These are phyloP conservation scores for Coprinellus micaceus DNA, from an alignment of 768 basidiomycete genomes.

Conservation along the genomic window DNA sequence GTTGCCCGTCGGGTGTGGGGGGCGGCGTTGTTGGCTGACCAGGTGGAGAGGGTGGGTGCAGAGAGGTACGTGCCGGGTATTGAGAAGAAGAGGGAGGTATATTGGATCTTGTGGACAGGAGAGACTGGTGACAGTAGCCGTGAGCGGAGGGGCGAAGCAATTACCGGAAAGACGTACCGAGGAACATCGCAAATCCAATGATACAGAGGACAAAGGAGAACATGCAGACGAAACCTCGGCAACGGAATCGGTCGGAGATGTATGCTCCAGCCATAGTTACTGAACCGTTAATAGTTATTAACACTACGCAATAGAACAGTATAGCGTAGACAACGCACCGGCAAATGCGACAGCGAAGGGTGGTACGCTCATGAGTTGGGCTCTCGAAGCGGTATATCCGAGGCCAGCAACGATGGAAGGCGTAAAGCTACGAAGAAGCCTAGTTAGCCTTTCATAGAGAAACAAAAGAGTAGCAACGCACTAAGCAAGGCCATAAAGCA, in stretches of 20 bases:
- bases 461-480: conserved; percentile 23
- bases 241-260: conserved; percentile 50
- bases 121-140: conserved; percentile 23
- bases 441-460: not conserved
- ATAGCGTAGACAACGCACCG: conserved; percentile 28
- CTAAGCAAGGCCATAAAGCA: conserved; percentile 49
- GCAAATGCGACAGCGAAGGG: conserved; percentile 51
- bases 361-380: conserved; percentile 62
- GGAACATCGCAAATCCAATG: conserved; percentile 55
- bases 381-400: conserved; percentile 49
- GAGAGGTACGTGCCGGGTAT: conserved; percentile 45
- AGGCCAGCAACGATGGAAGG: conserved; percentile 68
- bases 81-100: conserved; percentile 47
- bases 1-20: conserved; percentile 58
- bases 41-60: conserved; percentile 52
- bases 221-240: conserved; percentile 46
- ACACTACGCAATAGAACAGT: not conserved
- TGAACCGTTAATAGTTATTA: conserved; percentile 6
- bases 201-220: conserved; percentile 39
- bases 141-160: not conserved
- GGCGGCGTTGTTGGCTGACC: conserved; percentile 60
- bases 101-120: conserved; percentile 37
- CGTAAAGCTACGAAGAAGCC: conserved; percentile 46
- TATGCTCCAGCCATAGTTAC: conserved; percentile 37
- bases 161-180: conserved; percentile 34